Percentiles rank a stretch among this genome's conserved stretches.
phyloP scores from a whole-genome alignment of 768 basidiomycete species.

The Austroboletus festivus region DNA sequence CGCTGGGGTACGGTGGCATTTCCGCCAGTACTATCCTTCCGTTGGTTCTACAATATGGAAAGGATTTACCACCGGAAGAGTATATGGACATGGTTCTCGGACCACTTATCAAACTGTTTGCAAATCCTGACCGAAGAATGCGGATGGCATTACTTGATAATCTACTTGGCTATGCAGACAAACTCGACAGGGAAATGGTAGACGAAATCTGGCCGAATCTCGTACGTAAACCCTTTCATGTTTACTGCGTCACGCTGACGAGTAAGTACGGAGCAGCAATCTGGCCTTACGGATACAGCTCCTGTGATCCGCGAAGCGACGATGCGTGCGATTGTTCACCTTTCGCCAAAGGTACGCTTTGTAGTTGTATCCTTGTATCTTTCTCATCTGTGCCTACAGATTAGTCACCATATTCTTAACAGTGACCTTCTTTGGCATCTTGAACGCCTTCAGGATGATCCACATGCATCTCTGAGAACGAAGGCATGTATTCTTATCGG shows the following conservation, averaged over 20 bases:
- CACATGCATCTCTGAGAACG: constrained; percentile 93
- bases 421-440: constrained; percentile 93
- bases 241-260: not conserved
- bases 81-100: constrained; percentile 66
- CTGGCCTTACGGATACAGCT: constrained; percentile 93
- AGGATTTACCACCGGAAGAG: constrained; percentile 63
- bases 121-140: constrained; percentile 88
- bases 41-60: constrained; percentile 77
- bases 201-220: constrained; percentile 93
- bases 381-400: constrained; percentile 39
- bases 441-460: constrained; percentile 89
- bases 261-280: constrained; percentile 64
- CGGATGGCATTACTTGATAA: constrained; percentile 92
- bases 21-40: constrained; percentile 78
- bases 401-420: constrained; percentile 89
- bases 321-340: constrained; percentile 76
- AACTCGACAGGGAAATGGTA: constrained; percentile 75
- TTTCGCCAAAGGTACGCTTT: constrained; percentile 73
- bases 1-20: constrained; percentile 75
- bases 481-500: constrained; percentile 97
- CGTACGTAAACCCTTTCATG: constrained; percentile 37
- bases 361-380: not conserved
- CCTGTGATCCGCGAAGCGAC: constrained; percentile 94
- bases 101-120: constrained; percentile 80
- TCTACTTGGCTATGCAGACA: constrained; percentile 79